phyloP scores from a whole-genome alignment of 2,329 filamentous ascomycete genomes.

The Teratosphaeria viscida region DNA sequence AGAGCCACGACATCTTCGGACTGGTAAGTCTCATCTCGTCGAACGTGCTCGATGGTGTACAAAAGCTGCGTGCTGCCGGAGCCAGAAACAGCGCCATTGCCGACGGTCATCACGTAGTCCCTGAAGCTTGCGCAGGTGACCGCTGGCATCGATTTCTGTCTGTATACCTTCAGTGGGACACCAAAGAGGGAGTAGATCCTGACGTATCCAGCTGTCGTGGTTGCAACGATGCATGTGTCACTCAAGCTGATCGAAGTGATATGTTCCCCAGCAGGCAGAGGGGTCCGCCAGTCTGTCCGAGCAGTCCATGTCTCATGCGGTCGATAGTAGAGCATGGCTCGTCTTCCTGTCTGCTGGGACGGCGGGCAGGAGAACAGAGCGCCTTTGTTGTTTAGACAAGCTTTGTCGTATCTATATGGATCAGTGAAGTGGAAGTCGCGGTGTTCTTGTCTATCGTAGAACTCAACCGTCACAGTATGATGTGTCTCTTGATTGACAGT shows the following conservation, averaged over 20 bases:
- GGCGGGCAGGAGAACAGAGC: constrained; percentile 76
- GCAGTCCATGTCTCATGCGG: constrained; percentile 96
- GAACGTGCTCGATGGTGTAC: constrained; percentile 92
- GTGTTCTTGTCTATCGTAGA: constrained; percentile 88
- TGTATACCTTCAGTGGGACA: constrained; percentile 76
- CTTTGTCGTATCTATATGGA: constrained; percentile 90
- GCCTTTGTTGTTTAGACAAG: constrained; percentile 76
- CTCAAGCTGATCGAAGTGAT: constrained; percentile 83
- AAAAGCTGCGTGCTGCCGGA: constrained; percentile 69
- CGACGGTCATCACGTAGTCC: constrained; percentile 92
- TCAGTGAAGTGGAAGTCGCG: constrained; percentile 97
- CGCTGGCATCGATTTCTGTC: constrained; percentile 80
- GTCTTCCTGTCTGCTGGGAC: constrained; percentile 41
- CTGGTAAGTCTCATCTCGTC: constrained; percentile 86
- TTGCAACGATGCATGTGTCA: constrained; percentile 81
- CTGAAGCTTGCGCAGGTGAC: constrained; percentile 91
- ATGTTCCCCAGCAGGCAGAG: constrained; percentile 76
- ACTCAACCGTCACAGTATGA: constrained; percentile 89
- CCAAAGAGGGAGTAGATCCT: constrained; percentile 90
- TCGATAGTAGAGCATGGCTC: constrained; percentile 85
- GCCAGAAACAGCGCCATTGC: constrained; percentile 74
- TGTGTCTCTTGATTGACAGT: constrained; percentile 87
- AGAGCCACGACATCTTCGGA: constrained; percentile 86
- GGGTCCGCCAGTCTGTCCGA: constrained; percentile 78
- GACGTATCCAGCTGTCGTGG: constrained; percentile 78